Percentiles rank a stretch among this genome's conserved stretches.
These are phyloP conservation scores for Nemania bipapillata DNA, from an alignment of 2,329 filamentous ascomycete genomes.

Conservation along the genomic window DNA sequence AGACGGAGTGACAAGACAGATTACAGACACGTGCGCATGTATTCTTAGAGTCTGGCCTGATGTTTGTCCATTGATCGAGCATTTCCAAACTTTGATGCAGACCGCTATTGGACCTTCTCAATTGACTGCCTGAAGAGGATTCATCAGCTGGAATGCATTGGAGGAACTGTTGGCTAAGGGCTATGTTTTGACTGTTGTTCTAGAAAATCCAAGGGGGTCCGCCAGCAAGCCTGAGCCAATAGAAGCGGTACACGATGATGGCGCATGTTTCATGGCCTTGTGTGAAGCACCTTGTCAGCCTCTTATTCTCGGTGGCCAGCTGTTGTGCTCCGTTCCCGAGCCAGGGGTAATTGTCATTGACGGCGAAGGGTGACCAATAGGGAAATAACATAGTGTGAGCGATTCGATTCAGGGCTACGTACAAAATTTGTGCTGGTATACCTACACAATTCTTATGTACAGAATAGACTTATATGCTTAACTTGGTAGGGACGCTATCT, in stretches of 20 bases:
- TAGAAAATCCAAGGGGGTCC: conserved; percentile 30
- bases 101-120: conserved; percentile 4
- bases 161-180: conserved; percentile 1
- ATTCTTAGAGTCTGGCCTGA: conserved; percentile 8
- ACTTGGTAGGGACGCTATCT: conserved; percentile 18
- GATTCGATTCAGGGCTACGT: conserved; percentile 15
- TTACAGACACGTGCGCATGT: background rate
- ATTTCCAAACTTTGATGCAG: conserved; percentile 10
- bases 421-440: too few relatives aligned
- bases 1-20: conserved; percentile 14
- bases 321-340: conserved; percentile 37
- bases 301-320: conserved; percentile 27
- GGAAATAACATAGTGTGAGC: conserved; percentile 25
- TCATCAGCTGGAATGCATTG: conserved; percentile 12
- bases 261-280: conserved; percentile 44
- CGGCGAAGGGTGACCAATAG: conserved; percentile 30
- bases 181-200: conserved; percentile 26
- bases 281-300: conserved; percentile 30
- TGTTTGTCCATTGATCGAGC: conserved; percentile 1
- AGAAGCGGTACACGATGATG: conserved; percentile 42
- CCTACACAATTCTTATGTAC: too few relatives aligned
- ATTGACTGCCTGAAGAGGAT: conserved; percentile 28
- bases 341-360: conserved; percentile 29
- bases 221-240: conserved; percentile 40
- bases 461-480: conserved; percentile 6